These are phyloP conservation scores for Panus rudis DNA, from an alignment of 768 basidiomycete genomes.

Conservation along the genomic window DNA sequence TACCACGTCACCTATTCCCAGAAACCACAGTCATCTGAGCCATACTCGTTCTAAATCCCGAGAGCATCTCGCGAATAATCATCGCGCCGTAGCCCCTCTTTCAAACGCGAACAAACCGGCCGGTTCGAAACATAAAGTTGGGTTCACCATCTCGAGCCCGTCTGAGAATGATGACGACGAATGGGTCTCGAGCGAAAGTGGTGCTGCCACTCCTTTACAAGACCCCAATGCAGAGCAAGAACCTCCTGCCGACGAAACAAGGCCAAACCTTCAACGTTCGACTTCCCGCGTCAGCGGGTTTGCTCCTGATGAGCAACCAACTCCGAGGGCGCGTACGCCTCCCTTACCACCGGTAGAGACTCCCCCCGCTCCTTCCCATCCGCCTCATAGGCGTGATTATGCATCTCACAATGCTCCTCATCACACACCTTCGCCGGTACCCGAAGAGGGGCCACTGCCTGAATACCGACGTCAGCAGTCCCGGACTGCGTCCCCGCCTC, in stretches of 20 bases:
- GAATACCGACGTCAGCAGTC: slow-evolving; percentile 8
- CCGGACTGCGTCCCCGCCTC: slow-evolving; percentile 17
- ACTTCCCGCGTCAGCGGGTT: slow-evolving; percentile 11
- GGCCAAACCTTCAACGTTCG: slow-evolving; percentile 9
- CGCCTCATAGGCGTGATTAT: slow-evolving; percentile 12
- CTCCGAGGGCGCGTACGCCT: slow-evolving; percentile 22
- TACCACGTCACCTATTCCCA: slow-evolving; percentile 15
- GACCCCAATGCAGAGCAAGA: slow-evolving; percentile 35
- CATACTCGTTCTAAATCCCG: slow-evolving; percentile 18
- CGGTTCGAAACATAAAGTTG: slow-evolving; percentile 33
- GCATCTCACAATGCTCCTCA: not conserved
- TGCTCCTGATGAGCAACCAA: slow-evolving; percentile 17
- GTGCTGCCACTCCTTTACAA: slow-evolving; percentile 56
- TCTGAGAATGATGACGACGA: slow-evolving; percentile 53
- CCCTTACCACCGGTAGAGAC: slow-evolving; percentile 19
- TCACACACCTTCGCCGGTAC: not conserved
- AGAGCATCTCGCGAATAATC: slow-evolving; percentile 17
- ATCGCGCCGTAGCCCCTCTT: slow-evolving; percentile 15
- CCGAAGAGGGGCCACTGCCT: slow-evolving; percentile 10
- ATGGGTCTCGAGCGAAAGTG: slow-evolving; percentile 77
- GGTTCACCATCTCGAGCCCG: slow-evolving; percentile 53
- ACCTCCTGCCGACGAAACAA: slow-evolving; percentile 20
- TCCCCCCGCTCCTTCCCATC: slow-evolving; percentile 2
- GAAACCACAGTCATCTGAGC: slow-evolving; percentile 21
- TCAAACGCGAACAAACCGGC: slow-evolving; percentile 8